Evolutionary conservation across 2,329 filamentous ascomycete genomes (phyloP).

Genomic region (Didymella pomorum): DNA sequence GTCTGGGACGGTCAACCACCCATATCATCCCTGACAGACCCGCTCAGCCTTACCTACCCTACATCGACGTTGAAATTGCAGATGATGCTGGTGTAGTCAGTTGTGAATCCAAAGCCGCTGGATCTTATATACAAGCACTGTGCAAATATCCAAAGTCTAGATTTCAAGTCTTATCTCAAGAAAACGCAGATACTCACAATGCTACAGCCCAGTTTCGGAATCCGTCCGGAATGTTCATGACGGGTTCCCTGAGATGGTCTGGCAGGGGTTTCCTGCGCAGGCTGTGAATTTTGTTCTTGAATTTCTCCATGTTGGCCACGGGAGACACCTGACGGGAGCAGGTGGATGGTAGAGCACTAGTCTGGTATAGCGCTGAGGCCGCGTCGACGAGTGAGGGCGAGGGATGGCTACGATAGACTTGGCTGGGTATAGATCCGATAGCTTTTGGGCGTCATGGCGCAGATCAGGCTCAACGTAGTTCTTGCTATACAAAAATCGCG

Average conservation of each 20-base stretch:
- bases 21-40: conserved; percentile 13
- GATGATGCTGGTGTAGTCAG: conserved; percentile 46
- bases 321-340: conserved; percentile 37
- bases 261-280: conserved; percentile 36
- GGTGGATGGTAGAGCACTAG: conserved; percentile 23
- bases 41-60: conserved; percentile 40
- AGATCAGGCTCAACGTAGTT: conserved; percentile 6
- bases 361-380: conserved; percentile 24
- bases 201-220: conserved; percentile 53
- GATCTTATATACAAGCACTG: neutral
- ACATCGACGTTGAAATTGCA: conserved; percentile 57
- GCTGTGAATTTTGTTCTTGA: conserved; percentile 43
- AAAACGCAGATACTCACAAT: conserved; percentile 42
- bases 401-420: conserved; percentile 15
- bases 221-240: conserved; percentile 28
- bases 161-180: neutral
- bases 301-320: conserved; percentile 42
- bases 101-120: neutral
- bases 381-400: conserved; percentile 22
- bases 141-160: neutral
- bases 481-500: neutral
- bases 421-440: conserved; percentile 10
- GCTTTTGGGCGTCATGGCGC: conserved; percentile 24
- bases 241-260: conserved; percentile 36
- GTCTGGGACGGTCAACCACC: conserved; percentile 34